Evolutionary conservation across 768 basidiomycete genomes (phyloP), one percentile per base, ranked within the genome.

Genomic region (Trametes cinnabarina): DNA sequence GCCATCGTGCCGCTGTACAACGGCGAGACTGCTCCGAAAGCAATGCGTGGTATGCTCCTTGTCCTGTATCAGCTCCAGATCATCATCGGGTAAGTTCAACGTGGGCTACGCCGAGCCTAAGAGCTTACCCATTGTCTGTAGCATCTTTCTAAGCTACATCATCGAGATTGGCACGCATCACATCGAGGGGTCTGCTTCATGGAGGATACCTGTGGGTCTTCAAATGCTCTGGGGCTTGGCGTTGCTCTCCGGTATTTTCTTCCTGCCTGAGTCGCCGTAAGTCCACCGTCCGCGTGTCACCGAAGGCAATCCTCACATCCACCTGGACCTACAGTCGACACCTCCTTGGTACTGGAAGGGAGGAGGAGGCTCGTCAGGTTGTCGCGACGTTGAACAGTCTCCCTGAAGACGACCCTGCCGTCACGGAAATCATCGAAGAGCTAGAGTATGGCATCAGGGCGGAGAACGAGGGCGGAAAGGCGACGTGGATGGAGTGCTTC

Each of bases 391-490:
- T 92, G 35, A 91, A 91, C 65, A 74, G 80, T 25, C 81, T 87
- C n/a, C 74, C 80, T 3, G 68, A 77, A 50, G 79, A 87, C 53
- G 81, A 89, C 58, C 70, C 76, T 0, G 60, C 89, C 11, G 86
- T 90, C 1, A 66, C 77, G 8, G 87, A 87, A 53, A 72, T 74
- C 5, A 72, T 90, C 17, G 82, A 80, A 25, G 89, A 91, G 61
- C 79, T 92, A 25, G 76, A 83, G 56, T 82, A 76, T 55, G 86
- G 79, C 37, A 85, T 92, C 66, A 75, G 74, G 15, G 82, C 80
- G 4, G 90, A 92, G 71, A 92, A 92, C 65, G 85, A 87, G 51
- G 89, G 88, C 20, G 90, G 90, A 7, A 86, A 88, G 66, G 87
- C 88, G 1, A 86, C 84, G 0, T 92, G 89, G 89, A 41, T 77